Evolutionary conservation across 805 yeast species (phyloP).

Genomic region (Starmerella scarabaei): DNA sequence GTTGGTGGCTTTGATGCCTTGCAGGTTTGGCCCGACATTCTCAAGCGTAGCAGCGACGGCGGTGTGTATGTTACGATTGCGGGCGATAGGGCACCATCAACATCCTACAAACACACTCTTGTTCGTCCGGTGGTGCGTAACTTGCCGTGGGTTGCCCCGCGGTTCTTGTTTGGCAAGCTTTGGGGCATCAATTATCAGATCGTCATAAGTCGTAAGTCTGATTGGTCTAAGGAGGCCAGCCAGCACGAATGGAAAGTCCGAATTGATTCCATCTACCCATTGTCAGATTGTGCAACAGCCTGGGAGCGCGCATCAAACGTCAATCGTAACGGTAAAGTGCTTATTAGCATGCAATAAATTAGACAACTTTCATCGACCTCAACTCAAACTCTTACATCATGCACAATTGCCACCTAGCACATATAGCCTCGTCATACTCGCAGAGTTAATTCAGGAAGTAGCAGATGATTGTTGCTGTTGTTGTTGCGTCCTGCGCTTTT

Average conservation of each 20-base stretch:
- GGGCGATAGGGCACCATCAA: conserved; percentile 38
- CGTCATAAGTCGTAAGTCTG: conserved; percentile 16
- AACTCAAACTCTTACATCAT: too few species aligned
- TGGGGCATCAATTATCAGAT: conserved; percentile 24
- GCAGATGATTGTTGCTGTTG: too few species aligned
- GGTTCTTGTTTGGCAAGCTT: conserved; percentile 23
- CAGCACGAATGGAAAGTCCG: conserved; percentile 34
- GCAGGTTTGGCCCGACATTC: conserved; percentile 30
- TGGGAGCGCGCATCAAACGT: conserved; percentile 35
- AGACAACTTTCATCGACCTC: too few species aligned
- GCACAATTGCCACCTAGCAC: too few species aligned
- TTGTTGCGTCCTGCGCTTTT: background rate
- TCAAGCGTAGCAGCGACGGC: conserved; percentile 37
- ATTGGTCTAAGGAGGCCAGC: conserved; percentile 33
- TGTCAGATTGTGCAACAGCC: conserved; percentile 41
- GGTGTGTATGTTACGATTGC: conserved; percentile 40
- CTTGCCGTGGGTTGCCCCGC: conserved; percentile 20
- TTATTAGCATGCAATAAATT: conserved; percentile 30
- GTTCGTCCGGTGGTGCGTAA: background rate
- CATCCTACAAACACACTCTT: conserved; percentile 4
- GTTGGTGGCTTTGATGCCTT: conserved; percentile 47
- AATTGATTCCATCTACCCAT: conserved; percentile 42
- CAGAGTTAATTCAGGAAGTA: too few species aligned
- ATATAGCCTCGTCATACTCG: too few species aligned
- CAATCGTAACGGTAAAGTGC: conserved; percentile 53